Evolutionary conservation across 1,284 basidiomycete species (phyloP).

Genomic region (Trichosporon inkin): DNA sequence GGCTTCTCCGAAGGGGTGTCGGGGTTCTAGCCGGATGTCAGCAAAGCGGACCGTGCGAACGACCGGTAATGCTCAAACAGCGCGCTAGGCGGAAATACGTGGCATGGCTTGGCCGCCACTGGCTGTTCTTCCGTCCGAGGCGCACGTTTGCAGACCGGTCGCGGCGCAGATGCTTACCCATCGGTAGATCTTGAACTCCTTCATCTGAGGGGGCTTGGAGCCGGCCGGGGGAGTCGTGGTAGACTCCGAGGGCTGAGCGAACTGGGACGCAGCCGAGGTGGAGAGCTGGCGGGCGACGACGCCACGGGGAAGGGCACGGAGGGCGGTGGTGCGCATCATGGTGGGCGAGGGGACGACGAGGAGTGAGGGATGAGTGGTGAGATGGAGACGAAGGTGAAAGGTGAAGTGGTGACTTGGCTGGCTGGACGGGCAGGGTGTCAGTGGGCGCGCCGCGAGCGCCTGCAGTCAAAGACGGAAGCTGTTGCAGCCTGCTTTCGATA

Average conservation of each 20-base stretch:
- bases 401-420: constrained; percentile 5
- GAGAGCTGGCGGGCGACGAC: constrained; percentile 32
- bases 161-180: constrained; percentile 61
- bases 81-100: not conserved
- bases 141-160: not conserved
- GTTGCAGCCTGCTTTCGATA: too few relatives aligned
- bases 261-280: constrained; percentile 28
- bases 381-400: constrained; percentile 7
- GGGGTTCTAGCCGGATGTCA: constrained; percentile 66
- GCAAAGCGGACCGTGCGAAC: constrained; percentile 2
- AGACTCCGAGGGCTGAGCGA: constrained; percentile 34
- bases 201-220: constrained; percentile 54
- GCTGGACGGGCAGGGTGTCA: not conserved
- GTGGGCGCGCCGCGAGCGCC: not conserved
- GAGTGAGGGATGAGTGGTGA: constrained; percentile 10
- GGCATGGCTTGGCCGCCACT: not conserved
- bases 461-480: not conserved
- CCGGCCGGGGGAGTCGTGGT: constrained; percentile 30
- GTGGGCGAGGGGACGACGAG: constrained; percentile 1
- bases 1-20: constrained; percentile 92
- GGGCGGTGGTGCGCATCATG: constrained; percentile 25
- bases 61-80: not conserved
- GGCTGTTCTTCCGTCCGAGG: too few relatives aligned
- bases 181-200: constrained; percentile 95
- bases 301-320: constrained; percentile 20